Evolutionary conservation across 371 early-diverging fungal genomes (phyloP), one percentile per base, ranked within the genome.

Genomic region (Mortierella sp.): DNA sequence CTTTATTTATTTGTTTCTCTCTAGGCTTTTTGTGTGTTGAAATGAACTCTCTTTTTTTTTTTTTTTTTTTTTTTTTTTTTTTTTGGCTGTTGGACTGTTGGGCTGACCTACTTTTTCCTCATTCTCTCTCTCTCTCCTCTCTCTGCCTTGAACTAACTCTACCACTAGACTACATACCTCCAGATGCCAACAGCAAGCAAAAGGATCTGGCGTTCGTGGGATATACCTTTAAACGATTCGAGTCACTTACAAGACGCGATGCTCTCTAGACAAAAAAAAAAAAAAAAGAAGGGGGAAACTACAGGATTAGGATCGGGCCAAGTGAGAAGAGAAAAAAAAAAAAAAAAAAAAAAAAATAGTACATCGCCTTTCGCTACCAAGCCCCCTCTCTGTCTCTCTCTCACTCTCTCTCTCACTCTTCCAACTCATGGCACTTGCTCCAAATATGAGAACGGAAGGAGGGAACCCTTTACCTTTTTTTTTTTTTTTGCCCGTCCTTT

Each of bases 171-270:
- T 76, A 72, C 57, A 62, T 72, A 50, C 55, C 58, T 23, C 57
- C 73, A n/a, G 79, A 77, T 67, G 83, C 83, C 6, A 84, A 85
- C 58, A 83, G 87, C 67, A 88, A 92, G 62, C 91, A 92, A 77
- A 95, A 94, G 80, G 97, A 97, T 67, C 83, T 98, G 65, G 97
- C 98, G 30, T 98, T 98, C 86, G 96, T 98, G 46, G 98, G 98
- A 28, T 98, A 97, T 83, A 98, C 98, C 16, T 98, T 91, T 79
- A 97, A 97, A 81, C 85, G 95, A 52, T 98, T 97, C 82, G 98
- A 98, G 68, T 92, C 92, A 66, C 74, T 95, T 30, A 93, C 94
- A 21, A 87, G 88, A 70, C 90, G 91, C 70, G 92, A 95, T 77
- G 91, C 91, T 23, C 83, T 93, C 70, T 94, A 87, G 71, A 56